A percentile compares a stretch with the other conserved stretches of the same genome.
Conservation (phyloP, 495 filamentous ascomycete species). For the Pseudoneurospora amorphoporcata region DNA sequence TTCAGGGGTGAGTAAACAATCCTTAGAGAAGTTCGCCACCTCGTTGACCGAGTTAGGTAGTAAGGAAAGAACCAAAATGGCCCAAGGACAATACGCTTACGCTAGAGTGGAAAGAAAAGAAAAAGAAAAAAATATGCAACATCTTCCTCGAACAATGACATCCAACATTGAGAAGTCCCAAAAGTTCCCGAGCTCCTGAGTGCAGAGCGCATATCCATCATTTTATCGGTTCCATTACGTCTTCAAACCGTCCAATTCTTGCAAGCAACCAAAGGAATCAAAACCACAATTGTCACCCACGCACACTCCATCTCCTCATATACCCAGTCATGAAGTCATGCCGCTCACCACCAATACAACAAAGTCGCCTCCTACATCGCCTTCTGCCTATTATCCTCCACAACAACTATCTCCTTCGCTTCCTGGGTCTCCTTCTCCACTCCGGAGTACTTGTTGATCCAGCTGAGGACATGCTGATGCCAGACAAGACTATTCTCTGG, state of each 20-base stretch:
- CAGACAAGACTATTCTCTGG: conserved; percentile 85
- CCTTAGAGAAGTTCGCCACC: background rate
- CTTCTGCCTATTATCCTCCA: background rate
- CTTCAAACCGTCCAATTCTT: background rate
- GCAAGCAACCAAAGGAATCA: background rate
- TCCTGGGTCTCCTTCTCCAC: conserved; percentile 18
- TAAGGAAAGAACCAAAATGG: background rate
- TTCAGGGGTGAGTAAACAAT: background rate
- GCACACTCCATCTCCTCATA: background rate
- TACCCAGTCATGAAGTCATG: background rate
- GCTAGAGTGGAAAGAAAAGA: background rate
- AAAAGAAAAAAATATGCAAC: background rate
- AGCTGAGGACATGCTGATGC: conserved; percentile 78
- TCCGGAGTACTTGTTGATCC: conserved; percentile 77
- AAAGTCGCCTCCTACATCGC: background rate
- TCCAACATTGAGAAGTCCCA: background rate
- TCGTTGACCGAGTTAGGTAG: background rate
- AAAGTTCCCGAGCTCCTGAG: background rate
- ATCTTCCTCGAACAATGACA: background rate
- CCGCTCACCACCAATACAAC: background rate
- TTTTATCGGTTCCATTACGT: background rate
- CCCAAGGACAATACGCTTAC: background rate
- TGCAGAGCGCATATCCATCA: background rate
- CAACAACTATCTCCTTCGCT: background rate
- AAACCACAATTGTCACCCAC: background rate